These are phyloP conservation scores for Trichoderma parareesei DNA, from an alignment of 495 filamentous ascomycete species.

Conservation along the genomic window DNA sequence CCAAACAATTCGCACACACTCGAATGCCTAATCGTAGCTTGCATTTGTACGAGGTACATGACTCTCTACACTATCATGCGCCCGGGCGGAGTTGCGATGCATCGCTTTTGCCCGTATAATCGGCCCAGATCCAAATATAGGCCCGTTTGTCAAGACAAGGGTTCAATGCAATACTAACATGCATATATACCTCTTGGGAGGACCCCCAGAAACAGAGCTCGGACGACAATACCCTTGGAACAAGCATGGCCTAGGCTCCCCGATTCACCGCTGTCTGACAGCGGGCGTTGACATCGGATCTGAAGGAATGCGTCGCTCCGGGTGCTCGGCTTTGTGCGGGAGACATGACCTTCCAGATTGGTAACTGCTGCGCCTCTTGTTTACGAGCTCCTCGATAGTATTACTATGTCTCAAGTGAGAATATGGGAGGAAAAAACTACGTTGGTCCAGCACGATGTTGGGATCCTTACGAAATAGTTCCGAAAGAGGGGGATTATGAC, in stretches of 20 bases:
- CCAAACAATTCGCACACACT: too few species aligned
- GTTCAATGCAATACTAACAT: too few species aligned
- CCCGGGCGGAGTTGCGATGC: not conserved
- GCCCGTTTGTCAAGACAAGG: not conserved
- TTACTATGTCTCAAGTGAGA: too few species aligned
- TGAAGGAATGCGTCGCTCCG: not conserved
- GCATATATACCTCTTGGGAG: too few species aligned
- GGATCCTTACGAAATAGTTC: not conserved
- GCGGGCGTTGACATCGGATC: too few species aligned
- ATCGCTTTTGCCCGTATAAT: not conserved
- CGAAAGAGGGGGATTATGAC: not conserved
- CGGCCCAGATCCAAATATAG: not conserved
- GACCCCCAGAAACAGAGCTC: too few species aligned
- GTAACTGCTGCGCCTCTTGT: not conserved
- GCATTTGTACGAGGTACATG: too few species aligned
- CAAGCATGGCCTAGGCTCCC: not conserved
- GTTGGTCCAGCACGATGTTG: not conserved
- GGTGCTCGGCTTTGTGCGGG: not conserved
- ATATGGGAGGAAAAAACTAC: too few species aligned
- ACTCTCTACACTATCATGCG: too few species aligned
- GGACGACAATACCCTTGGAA: too few species aligned
- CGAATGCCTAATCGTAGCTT: too few species aligned
- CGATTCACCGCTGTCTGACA: not conserved
- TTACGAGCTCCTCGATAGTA: too few species aligned
- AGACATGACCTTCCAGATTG: not conserved